Evolutionary conservation across 441 rosid genomes (phyloP).

Genomic region (Jatropha podagrica): DNA sequence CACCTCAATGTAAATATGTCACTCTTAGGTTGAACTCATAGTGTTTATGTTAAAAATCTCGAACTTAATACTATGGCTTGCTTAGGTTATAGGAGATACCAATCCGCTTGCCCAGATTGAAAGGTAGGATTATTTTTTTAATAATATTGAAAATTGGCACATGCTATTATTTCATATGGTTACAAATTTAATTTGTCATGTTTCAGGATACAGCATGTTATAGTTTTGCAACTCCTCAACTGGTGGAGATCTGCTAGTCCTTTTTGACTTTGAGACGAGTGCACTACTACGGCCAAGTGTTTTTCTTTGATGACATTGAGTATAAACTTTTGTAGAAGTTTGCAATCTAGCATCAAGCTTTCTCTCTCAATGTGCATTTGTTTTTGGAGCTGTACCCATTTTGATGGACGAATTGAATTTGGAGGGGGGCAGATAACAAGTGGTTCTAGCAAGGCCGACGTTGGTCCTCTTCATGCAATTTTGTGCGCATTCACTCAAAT

Average conservation of each 20-base stretch:
- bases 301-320: background rate
- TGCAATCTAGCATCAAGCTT: background rate
- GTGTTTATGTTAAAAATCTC: background rate
- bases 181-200: background rate
- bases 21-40: background rate
- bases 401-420: conserved; percentile 15
- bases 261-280: background rate
- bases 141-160: background rate
- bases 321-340: conserved; percentile 4
- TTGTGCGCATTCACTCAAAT: conserved; percentile 25
- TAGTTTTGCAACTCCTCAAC: conserved; percentile 21
- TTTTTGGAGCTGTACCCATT: background rate
- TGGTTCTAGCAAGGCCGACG: conserved; percentile 10
- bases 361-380: conserved; percentile 12
- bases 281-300: conserved; percentile 17
- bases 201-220: conserved; percentile 29
- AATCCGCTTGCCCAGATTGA: background rate
- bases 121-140: background rate
- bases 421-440: conserved; percentile 24
- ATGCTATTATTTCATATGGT: background rate
- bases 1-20: background rate
- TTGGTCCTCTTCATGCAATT: conserved; percentile 22
- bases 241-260: conserved; percentile 9
- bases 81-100: background rate
- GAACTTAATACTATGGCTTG: background rate